phyloP scores from a whole-genome alignment of 225 moss, liverwort and hornwort genomes.

The Polytrichum commune region DNA sequence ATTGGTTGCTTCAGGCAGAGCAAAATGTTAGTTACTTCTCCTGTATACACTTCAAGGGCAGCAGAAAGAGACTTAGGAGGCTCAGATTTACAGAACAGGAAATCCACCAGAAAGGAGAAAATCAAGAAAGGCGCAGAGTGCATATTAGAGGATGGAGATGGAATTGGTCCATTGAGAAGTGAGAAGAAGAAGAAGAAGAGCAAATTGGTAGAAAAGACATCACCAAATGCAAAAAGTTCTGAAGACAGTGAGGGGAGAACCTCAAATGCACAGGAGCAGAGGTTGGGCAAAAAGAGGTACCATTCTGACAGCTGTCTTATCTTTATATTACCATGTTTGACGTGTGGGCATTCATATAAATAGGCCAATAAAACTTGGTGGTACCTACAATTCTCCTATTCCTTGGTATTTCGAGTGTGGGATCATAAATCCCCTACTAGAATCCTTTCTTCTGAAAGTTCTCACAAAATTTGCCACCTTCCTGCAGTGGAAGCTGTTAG shows the following conservation, averaged over 20 bases:
- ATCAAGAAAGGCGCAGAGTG: conserved; percentile 18
- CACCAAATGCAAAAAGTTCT: conserved; percentile 8
- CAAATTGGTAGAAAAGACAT: conserved; percentile 16
- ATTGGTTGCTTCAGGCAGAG: too few species aligned
- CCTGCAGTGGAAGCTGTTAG: too few species aligned
- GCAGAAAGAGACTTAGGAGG: conserved; percentile 16
- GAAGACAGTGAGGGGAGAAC: conserved; percentile 15
- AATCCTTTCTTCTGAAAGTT: too few species aligned
- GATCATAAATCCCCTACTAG: too few species aligned
- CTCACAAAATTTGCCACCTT: too few species aligned
- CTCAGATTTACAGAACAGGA: conserved; percentile 22
- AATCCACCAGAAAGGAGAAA: conserved; percentile 37
- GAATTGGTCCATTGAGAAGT: conserved; percentile 16
- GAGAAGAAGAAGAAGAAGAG: conserved; percentile 44
- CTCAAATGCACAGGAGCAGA: conserved; percentile 12
- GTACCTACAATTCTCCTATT: too few species aligned
- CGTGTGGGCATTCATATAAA: neutral
- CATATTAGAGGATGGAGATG: conserved; percentile 28
- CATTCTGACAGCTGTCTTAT: neutral
- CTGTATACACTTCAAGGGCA: neutral
- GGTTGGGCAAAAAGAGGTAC: conserved; percentile 35
- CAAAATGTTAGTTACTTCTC: neutral
- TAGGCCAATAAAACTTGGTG: too few species aligned
- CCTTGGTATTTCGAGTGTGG: too few species aligned
- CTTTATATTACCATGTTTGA: neutral